A percentile compares a stretch with the other conserved stretches of the same genome.
Conservation (phyloP, 768 basidiomycete genomes). For the Kwoniella bestiolae region DNA sequence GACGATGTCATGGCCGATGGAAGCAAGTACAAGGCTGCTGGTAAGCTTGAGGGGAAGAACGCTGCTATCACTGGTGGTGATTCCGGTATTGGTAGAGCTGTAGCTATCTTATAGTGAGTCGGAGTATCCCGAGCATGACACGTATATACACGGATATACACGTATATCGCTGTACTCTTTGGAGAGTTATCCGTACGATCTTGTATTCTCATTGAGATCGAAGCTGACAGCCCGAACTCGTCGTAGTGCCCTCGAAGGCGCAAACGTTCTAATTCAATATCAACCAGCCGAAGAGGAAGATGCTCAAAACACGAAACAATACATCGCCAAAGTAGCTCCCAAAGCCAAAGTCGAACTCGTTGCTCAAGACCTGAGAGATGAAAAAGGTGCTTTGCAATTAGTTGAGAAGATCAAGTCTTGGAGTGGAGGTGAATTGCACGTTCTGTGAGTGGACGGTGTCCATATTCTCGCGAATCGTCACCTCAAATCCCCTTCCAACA, state of each 20-base stretch:
- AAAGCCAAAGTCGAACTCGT: constrained; percentile 58
- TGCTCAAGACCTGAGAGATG: constrained; percentile 59
- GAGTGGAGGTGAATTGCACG: constrained; percentile 57
- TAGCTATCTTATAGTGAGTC: constrained; percentile 57
- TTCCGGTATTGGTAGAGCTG: constrained; percentile 62
- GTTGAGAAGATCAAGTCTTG: constrained; percentile 59
- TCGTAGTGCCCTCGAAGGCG: constrained; percentile 53
- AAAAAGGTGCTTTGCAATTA: constrained; percentile 59
- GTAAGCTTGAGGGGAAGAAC: constrained; percentile 62
- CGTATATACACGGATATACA: background rate
- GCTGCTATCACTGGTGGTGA: constrained; percentile 63
- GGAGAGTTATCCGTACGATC: no score
- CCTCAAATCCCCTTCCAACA: no score
- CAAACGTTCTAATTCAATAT: constrained; percentile 41
- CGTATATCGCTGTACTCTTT: background rate
- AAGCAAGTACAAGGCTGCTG: constrained; percentile 60
- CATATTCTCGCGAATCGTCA: background rate
- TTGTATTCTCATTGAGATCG: no score
- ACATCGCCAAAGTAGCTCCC: constrained; percentile 60
- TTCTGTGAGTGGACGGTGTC: constrained; percentile 54
- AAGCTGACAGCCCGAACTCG: background rate
- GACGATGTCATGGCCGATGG: constrained; percentile 62
- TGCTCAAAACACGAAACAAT: constrained; percentile 57
- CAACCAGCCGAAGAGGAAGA: constrained; percentile 59
- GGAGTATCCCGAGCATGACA: no score